Base-by-base conservation (phyloP, 2,329 filamentous ascomycete species). In the Camptophora hylomeconis region DNA sequence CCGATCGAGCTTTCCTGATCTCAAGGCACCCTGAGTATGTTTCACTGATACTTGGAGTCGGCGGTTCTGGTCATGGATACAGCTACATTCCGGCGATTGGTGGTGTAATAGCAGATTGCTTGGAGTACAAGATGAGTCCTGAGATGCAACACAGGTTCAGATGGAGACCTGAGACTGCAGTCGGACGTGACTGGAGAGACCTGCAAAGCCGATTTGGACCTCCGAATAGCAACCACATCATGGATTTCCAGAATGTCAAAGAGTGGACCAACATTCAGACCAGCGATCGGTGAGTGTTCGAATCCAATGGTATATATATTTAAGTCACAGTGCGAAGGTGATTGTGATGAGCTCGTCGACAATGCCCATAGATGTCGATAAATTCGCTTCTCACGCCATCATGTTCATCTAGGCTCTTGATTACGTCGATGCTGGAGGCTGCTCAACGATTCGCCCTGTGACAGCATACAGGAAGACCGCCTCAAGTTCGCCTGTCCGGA, bases 81-180 rank as follows among this genome's bases (percentile, higher is more conserved):
- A 67, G 63, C 54, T 58, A 64, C 20, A 62, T 65, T 41, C 63
- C 65, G 2, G 53, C 57, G 3, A 58, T 70, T 22, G 67, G 67
- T 1, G 49, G 53, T 4, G 57, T 65, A 13, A 61, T 70, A 14
- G 55, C 48, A 2, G 64, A 70, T 44, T 53, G 54, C 4, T 28
- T 70, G 21, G 59, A 67, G 33, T 57, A 51, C 0, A 52, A 41
- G 5, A 35, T 67, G 20, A 60, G 66, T 21, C 44, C 42, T 5
- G 52, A 53, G 26, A 41, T 67, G 35, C 52, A 51, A 31, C 43
- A 52, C 9, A 53, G 56, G 7, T 59, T 66, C 37, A 48, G 59
- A 27, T 70, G 67, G 65, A 49, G 66, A 28, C 64, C 65, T 0
- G 64, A 69, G 42, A 63, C 53, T 1, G 62, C 62, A 5, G 45